Percentiles rank a stretch among this genome's conserved stretches.
Conservation (phyloP, 2,329 filamentous ascomycete genomes). For the Alternaria ethzedia region DNA sequence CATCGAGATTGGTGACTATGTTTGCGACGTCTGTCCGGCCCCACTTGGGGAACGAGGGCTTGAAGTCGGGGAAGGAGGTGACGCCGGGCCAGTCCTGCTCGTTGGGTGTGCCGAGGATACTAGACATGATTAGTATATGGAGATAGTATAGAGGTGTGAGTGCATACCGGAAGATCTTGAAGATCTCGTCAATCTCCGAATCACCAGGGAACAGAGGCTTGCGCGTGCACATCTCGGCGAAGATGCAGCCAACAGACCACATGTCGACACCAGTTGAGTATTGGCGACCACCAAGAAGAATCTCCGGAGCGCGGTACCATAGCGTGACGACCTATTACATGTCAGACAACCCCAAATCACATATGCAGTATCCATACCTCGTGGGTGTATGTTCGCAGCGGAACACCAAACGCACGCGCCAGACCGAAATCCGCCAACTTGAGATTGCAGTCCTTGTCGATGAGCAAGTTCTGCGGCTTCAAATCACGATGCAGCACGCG, state of each 20-base stretch:
- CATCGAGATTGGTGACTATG: conserved; percentile 76
- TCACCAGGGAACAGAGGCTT: conserved; percentile 93
- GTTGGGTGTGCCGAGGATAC: conserved; percentile 78
- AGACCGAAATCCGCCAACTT: conserved; percentile 92
- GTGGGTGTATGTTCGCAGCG: conserved; percentile 89
- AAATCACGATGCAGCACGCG: conserved; percentile 86
- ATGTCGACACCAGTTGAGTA: conserved; percentile 95
- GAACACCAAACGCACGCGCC: conserved; percentile 88
- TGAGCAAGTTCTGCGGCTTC: conserved; percentile 89
- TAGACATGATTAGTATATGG: conserved; percentile 19
- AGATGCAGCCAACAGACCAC: conserved; percentile 95
- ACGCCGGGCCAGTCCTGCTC: conserved; percentile 88
- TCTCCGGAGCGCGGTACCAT: conserved; percentile 92
- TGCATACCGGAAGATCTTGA: conserved; percentile 86
- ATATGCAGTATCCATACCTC: conserved; percentile 61
- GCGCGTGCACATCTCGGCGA: conserved; percentile 94
- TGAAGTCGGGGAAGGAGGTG: conserved; percentile 94
- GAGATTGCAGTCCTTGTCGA: conserved; percentile 84
- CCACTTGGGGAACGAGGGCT: conserved; percentile 92
- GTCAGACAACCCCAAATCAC: conserved; percentile 15
- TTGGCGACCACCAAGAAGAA: conserved; percentile 86
- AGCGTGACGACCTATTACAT: conserved; percentile 76
- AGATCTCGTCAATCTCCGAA: conserved; percentile 92
- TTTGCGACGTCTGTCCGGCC: conserved; percentile 69
- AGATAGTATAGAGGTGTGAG: neutral